Percentiles rank a stretch among this genome's conserved stretches.
These are phyloP conservation scores for Aspergillus carbonarius DNA, from an alignment of 2,329 filamentous ascomycete species.

Conservation along the genomic window DNA sequence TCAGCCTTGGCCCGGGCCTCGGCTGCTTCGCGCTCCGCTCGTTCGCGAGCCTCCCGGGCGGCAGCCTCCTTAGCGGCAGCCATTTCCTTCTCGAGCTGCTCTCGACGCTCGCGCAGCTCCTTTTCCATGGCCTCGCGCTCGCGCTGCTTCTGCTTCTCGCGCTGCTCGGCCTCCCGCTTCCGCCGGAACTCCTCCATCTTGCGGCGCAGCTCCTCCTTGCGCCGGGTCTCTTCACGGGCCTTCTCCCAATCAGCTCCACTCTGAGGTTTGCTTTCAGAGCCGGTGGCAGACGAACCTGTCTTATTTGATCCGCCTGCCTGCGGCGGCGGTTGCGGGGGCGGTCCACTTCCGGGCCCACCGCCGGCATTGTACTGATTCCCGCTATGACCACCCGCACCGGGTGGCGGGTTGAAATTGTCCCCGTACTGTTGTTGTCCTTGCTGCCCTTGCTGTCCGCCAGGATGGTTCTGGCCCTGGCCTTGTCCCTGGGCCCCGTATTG, in stretches of 20 bases:
- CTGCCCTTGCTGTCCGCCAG: constrained; percentile 16
- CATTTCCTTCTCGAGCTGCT: constrained; percentile 41
- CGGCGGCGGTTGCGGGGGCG: constrained; percentile 27
- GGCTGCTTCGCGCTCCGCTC: constrained; percentile 36
- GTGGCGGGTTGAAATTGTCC: constrained; percentile 28
- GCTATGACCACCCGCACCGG: constrained; percentile 30
- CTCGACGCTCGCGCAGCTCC: constrained; percentile 40
- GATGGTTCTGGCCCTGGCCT: not conserved
- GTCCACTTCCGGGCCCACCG: constrained; percentile 19
- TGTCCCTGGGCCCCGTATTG: not conserved
- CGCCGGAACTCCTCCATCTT: constrained; percentile 41
- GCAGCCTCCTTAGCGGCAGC: constrained; percentile 30
- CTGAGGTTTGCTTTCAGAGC: constrained; percentile 18
- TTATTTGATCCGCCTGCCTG: constrained; percentile 10
- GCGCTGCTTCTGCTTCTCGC: constrained; percentile 39
- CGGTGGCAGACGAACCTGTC: not conserved
- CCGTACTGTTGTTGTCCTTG: constrained; percentile 31
- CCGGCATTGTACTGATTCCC: constrained; percentile 33
- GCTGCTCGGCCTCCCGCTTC: constrained; percentile 38
- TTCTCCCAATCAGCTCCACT: constrained; percentile 29
- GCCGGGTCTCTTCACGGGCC: constrained; percentile 32
- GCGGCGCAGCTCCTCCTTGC: constrained; percentile 38
- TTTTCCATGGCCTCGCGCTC: constrained; percentile 44
- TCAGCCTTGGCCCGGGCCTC: constrained; percentile 35
- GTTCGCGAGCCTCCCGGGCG: constrained; percentile 24